Base-by-base conservation (phyloP, 2,329 filamentous ascomycete genomes). In the Raffaelea albimanens region DNA sequence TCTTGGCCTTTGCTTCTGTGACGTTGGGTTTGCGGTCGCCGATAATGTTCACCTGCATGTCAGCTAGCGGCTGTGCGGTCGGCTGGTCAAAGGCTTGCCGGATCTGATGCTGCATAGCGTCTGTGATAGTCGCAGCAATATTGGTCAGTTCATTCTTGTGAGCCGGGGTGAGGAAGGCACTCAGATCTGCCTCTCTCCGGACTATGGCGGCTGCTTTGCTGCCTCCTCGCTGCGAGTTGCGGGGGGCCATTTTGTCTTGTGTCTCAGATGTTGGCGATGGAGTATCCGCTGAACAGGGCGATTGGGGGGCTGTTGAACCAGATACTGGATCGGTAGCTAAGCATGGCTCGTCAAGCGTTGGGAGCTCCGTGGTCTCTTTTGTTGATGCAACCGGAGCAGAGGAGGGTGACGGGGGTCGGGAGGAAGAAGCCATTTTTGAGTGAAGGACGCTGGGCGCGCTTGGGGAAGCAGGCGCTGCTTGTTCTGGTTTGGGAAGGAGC, bases 21-120 rank as follows among this genome's bases (percentile, higher is more conserved):
- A 20, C 8, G 20, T 45, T 42, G 7, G 14, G 9, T 11, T 29
- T 19, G 11, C 22, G 4, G 8, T 20, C 46, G 40, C n/a, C 13
- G 13, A 45, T 14, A 11, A 33, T 13, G 16, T 40, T 43, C 11
- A 33, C 14, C 1, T 43, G 25, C 13, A 22, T 25, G 19, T 18
- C 44, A 29, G 23, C 36, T 7, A 39, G 21, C n/a, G 25, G 20
- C 23, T 16, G 23, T 52, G 14, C 60, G 49, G 22, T 60, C 57
- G 31, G 58, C 56, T 21, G 63, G 61, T 45, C 73, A 53, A 82
- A 81, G 49, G 69, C 67, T 45, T 69, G 67, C 52, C 60, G 65
- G 49, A 81, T 66, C 38, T 76, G 69, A 45, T 67, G 69, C 48
- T 73, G 68, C 66, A 82, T 76, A 34, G 67, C 67, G 43, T 80